Evolutionary conservation across 163 green algal species (phyloP).

Genomic region (Chlorella variabilis): DNA sequence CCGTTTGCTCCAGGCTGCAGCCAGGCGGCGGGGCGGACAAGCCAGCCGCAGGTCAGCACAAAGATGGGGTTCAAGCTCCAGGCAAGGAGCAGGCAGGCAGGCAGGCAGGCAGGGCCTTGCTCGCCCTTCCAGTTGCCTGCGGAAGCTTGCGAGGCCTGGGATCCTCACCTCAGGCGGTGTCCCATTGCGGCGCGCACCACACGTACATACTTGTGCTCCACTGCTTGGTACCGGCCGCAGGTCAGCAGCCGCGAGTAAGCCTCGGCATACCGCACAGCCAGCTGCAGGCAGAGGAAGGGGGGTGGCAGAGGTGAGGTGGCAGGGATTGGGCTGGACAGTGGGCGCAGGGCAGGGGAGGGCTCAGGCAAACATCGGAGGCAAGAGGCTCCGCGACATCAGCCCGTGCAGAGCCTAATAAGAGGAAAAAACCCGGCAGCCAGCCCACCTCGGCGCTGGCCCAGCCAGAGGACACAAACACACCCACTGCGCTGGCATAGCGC

Average conservation of each 20-base stretch:
- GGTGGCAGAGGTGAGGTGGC: too few relatives aligned
- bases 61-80: too few relatives aligned
- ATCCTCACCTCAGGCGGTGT: slow-evolving; percentile 21
- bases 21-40: not conserved
- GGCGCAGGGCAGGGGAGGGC: too few relatives aligned
- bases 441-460: slow-evolving; percentile 12
- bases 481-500: slow-evolving; percentile 5
- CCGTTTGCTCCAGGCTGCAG: slow-evolving; percentile 12
- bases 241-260: not conserved
- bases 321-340: too few relatives aligned
- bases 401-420: too few relatives aligned
- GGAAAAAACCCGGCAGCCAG: too few relatives aligned
- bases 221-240: not conserved
- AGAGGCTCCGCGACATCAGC: too few relatives aligned
- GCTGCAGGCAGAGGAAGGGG: not conserved
- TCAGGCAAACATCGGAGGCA: too few relatives aligned
- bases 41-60: too few relatives aligned
- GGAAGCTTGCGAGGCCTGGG: too few relatives aligned
- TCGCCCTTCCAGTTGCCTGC: too few relatives aligned
- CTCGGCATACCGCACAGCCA: slow-evolving; percentile 6
- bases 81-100: not conserved
- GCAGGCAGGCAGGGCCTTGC: too few relatives aligned
- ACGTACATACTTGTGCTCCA: not conserved
- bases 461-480: slow-evolving; percentile 5
- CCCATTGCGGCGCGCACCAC: not conserved